Evolutionary conservation across 179 eudicot genomes (phyloP), one percentile per base, ranked within the genome.

Genomic region (Silene vulgaris): DNA sequence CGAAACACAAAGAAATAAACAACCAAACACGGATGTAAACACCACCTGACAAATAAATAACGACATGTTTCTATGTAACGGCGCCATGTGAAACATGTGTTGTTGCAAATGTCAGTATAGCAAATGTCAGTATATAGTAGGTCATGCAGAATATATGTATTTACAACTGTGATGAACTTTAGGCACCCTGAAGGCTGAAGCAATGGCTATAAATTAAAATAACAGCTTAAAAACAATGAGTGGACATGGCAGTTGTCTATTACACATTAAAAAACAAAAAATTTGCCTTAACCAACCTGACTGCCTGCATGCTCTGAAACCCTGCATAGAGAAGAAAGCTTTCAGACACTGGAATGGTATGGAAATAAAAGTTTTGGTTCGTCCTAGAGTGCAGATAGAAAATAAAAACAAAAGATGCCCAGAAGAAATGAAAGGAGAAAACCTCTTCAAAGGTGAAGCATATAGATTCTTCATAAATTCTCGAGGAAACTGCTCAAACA

Each of bases 401-500:
- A 29, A 23, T 35, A 57, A 69, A 35, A 60, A 14, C 17, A 13
- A 71, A 71, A 14, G 4, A 5, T 30, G 52, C 40, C 40, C 40
- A 35, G 40, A 35, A 35, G 40, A 35, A 35, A 35, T 35, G 40
- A 52, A 30, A 20, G 56, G 20, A 40, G 23, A 12, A 56, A 23
- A 86, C 88, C 88, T 83, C 73, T 75, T 82, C 45, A 89, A 76
- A 60, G 88, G 82, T 71, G 85, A 87, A 57, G 87, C 83, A 69
- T 91, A 90, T 76, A 96, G 91, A 26, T 85, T 89, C 60, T 91
- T 86, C 87, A 93, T 88, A 84, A 93, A 96, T 67, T 90, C 93
- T 74, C 82, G 84, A 1, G 99, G 99, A 84, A 96, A 96, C 84
- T 87, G 89, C 84, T 91, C 99, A 84, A 93, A 96, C 54, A 88